These are phyloP conservation scores for Talaromyces sp. DNA, from an alignment of 2,329 filamentous ascomycete genomes.

Conservation along the genomic window DNA sequence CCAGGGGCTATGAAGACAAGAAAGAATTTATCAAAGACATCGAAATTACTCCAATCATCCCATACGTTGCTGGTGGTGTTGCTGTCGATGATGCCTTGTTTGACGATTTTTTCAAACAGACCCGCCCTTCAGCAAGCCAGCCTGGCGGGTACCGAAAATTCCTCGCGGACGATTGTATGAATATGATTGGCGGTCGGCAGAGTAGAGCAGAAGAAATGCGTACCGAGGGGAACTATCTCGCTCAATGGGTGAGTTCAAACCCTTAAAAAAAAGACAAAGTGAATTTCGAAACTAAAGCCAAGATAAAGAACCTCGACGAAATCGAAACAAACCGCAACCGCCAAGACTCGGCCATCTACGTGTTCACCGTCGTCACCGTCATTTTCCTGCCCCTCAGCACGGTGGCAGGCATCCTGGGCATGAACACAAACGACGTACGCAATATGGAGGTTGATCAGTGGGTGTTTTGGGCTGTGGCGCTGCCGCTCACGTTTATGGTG, in stretches of 20 bases:
- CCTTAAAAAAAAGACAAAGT: neutral
- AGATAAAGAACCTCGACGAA: neutral
- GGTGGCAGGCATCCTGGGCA: constrained; percentile 26
- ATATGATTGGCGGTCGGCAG: neutral
- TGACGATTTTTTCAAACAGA: neutral
- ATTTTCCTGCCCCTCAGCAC: constrained; percentile 29
- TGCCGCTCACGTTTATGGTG: constrained; percentile 8
- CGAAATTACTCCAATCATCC: neutral
- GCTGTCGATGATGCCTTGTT: neutral
- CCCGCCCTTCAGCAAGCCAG: neutral
- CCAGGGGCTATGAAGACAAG: neutral
- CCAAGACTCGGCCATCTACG: constrained; percentile 22
- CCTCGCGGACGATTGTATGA: neutral
- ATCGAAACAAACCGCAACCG: constrained; percentile 18
- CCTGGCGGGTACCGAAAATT: neutral
- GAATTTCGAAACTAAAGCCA: neutral
- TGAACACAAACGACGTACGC: constrained; percentile 24
- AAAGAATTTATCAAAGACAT: neutral
- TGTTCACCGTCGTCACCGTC: constrained; percentile 27
- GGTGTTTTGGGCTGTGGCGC: constrained; percentile 19
- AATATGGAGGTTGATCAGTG: constrained; percentile 14
- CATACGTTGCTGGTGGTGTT: neutral
- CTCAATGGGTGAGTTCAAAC: neutral
- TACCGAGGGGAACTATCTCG: neutral
- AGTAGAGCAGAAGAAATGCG: neutral